Percentiles rank a stretch among this genome's conserved stretches.
phyloP scores from a whole-genome alignment of 1,139 yeast genomes.

The Candida tetrigidarum region DNA sequence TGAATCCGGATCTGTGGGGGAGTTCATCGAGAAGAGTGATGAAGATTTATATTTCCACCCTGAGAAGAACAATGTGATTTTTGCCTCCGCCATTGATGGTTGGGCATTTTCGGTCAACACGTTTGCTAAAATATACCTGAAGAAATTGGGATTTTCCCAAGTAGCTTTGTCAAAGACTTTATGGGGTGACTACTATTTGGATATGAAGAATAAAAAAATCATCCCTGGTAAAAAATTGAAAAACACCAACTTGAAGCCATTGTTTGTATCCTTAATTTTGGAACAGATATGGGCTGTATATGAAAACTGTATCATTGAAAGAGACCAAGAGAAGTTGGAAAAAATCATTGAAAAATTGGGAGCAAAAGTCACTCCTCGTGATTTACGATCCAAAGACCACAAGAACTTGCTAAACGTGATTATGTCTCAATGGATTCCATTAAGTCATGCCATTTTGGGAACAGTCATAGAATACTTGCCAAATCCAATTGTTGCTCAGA shows the following conservation, averaged over 20 bases:
- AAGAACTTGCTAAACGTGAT: constrained; percentile 66
- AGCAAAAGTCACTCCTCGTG: constrained; percentile 74
- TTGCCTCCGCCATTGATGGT: constrained; percentile 95
- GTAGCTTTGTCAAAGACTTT: constrained; percentile 80
- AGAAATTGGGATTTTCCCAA: constrained; percentile 83
- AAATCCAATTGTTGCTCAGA: constrained; percentile 79
- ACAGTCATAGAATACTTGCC: constrained; percentile 88
- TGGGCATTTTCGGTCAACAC: constrained; percentile 97
- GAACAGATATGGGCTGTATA: constrained; percentile 95
- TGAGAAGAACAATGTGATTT: constrained; percentile 86
- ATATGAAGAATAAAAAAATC: constrained; percentile 87
- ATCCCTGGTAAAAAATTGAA: constrained; percentile 58
- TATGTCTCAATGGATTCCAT: constrained; percentile 94
- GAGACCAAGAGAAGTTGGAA: constrained; percentile 71
- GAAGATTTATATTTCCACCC: constrained; percentile 89
- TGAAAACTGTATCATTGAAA: constrained; percentile 65
- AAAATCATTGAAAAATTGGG: constrained; percentile 76
- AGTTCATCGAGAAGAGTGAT: constrained; percentile 77
- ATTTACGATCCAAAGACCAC: constrained; percentile 77
- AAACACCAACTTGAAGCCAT: constrained; percentile 63
- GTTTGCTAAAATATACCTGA: constrained; percentile 84
- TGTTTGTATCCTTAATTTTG: constrained; percentile 85
- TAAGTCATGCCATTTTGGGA: constrained; percentile 81
- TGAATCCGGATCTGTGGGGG: constrained; percentile 60
- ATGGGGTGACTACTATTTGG: constrained; percentile 95